Percentiles rank a stretch among this genome's conserved stretches.
phyloP scores from a whole-genome alignment of 208 protist species.

The Angomonas ambiguus region DNA sequence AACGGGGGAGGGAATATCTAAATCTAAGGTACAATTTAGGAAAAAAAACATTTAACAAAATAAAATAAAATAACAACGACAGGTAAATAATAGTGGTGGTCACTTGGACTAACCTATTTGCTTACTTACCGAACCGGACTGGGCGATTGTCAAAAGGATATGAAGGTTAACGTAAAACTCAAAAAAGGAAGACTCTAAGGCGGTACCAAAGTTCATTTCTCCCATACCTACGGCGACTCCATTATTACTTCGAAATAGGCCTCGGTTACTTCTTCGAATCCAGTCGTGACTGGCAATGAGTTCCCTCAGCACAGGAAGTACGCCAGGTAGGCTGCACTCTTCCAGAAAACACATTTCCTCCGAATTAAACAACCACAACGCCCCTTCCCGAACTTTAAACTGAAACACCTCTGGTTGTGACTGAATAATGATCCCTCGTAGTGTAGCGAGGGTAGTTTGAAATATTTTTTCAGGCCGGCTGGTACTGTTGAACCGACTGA shows the following conservation, averaged over 20 bases:
- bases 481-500: slow-evolving; percentile 9
- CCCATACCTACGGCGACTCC: neutral
- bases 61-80: slow-evolving; percentile 11
- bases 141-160: slow-evolving; percentile 25
- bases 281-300: slow-evolving; percentile 31
- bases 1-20: neutral
- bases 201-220: neutral
- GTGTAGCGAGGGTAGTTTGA: slow-evolving; percentile 18
- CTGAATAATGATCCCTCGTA: slow-evolving; percentile 18
- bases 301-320: slow-evolving; percentile 20
- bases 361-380: slow-evolving; percentile 20
- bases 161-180: slow-evolving; percentile 37
- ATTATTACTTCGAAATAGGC: neutral
- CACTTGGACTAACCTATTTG: slow-evolving; percentile 4
- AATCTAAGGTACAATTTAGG: slow-evolving; percentile 3
- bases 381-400: slow-evolving; percentile 13
- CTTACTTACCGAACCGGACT: slow-evolving; percentile 13
- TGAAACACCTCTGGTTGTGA: slow-evolving; percentile 13
- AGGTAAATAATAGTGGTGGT: too few species aligned
- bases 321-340: slow-evolving; percentile 16
- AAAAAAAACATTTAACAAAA: neutral
- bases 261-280: slow-evolving; percentile 5
- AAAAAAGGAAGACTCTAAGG: slow-evolving; percentile 16
- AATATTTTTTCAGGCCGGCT: slow-evolving; percentile 2
- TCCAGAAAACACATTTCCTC: slow-evolving; percentile 21